phyloP scores from a whole-genome alignment of 169 alveolate species.

The Eimeria maxima region DNA sequence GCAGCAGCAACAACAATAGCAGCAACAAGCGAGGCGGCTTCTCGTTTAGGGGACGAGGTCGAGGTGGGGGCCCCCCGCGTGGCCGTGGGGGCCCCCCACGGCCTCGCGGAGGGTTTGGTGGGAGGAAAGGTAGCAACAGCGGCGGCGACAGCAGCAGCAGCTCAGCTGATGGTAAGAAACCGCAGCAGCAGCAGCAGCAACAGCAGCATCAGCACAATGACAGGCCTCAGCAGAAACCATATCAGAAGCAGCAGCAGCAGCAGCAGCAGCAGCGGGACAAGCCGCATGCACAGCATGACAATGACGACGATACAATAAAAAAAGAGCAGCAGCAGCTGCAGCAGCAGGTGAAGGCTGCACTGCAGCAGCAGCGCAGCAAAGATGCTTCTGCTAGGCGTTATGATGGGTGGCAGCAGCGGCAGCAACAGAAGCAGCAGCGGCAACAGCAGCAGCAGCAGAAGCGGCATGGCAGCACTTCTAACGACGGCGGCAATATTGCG shows the following conservation, averaged over 20 bases:
- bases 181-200: neutral
- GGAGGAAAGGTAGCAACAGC: neutral
- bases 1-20: constrained; percentile 20
- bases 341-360: constrained; percentile 41
- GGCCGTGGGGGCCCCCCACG: neutral
- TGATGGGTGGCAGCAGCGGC: neutral
- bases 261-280: neutral
- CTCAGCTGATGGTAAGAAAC: neutral
- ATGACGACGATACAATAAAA: neutral
- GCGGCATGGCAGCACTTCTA: neutral
- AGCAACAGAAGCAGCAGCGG: constrained; percentile 4
- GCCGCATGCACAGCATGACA: neutral
- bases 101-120: too few species aligned
- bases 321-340: constrained; percentile 21
- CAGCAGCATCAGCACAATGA: neutral
- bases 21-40: neutral
- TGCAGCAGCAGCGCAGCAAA: constrained; percentile 47
- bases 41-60: neutral
- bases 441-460: constrained; percentile 9
- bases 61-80: neutral
- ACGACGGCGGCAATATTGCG: neutral
- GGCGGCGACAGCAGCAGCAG: constrained; percentile 8
- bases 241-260: neutral
- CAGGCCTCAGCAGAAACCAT: neutral
- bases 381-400: neutral